These are phyloP conservation scores for Austroboletus novae-zelandiae DNA, from an alignment of 1,284 basidiomycete genomes.

Conservation along the genomic window DNA sequence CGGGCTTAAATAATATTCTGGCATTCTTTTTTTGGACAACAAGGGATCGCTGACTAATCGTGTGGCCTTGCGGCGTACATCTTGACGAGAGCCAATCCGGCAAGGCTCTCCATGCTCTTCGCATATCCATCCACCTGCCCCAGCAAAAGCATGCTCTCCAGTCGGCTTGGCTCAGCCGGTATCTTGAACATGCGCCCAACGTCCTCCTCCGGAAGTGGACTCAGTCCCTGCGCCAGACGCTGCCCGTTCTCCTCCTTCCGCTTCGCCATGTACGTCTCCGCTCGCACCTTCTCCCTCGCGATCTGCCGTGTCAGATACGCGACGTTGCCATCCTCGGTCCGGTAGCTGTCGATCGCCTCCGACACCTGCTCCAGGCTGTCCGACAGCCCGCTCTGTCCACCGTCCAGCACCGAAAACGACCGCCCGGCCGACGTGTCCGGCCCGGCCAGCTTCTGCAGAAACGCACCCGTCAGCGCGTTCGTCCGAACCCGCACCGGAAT, in stretches of 20 bases:
- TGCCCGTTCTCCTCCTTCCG: constrained; percentile 88
- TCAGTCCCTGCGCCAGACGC: constrained; percentile 81
- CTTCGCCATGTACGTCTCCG: constrained; percentile 79
- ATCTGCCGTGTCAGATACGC: constrained; percentile 92
- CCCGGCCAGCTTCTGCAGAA: constrained; percentile 71
- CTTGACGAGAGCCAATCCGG: constrained; percentile 23
- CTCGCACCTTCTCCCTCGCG: constrained; percentile 81
- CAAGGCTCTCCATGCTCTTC: constrained; percentile 70
- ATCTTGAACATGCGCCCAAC: constrained; percentile 84
- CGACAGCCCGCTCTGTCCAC: constrained; percentile 58
- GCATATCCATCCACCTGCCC: constrained; percentile 88
- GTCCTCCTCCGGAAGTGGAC: constrained; percentile 86
- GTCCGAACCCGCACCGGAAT: constrained; percentile 88
- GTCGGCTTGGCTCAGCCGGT: constrained; percentile 83
- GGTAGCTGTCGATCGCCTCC: constrained; percentile 83
- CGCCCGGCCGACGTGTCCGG: constrained; percentile 43
- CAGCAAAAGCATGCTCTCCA: constrained; percentile 85
- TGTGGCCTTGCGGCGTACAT: no score
- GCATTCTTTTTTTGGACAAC: no score
- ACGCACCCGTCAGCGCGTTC: constrained; percentile 83
- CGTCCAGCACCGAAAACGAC: constrained; percentile 60
- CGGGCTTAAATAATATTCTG: no score
- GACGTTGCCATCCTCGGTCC: constrained; percentile 90
- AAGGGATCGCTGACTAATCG: no score
- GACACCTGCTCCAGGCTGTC: constrained; percentile 80